Evolutionary conservation across 495 filamentous ascomycete genomes (phyloP).

Genomic region (Aspergillus heteromorphus): DNA sequence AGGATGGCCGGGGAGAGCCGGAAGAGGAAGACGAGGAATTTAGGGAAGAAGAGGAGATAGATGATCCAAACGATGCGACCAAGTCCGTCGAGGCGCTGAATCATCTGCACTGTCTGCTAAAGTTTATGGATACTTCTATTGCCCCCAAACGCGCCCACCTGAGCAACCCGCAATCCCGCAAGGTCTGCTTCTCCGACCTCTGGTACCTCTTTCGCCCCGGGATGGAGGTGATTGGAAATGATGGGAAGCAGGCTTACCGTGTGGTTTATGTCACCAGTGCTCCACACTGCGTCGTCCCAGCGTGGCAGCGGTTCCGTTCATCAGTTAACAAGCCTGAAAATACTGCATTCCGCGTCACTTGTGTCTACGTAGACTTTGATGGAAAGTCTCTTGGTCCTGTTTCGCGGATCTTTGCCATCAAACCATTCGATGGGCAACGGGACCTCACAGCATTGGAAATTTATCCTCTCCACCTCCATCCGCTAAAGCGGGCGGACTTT

Average conservation of each 20-base stretch:
- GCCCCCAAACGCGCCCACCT: not conserved
- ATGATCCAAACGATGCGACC: not conserved
- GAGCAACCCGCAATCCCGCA: conserved; percentile 5
- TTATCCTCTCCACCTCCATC: conserved; percentile 28
- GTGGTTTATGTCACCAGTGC: conserved; percentile 19
- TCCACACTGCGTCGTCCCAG: conserved; percentile 5
- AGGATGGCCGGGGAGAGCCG: not conserved
- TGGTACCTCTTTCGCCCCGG: conserved; percentile 38
- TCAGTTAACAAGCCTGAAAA: conserved; percentile 5
- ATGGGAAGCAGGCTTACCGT: conserved; percentile 22
- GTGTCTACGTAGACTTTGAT: conserved; percentile 40
- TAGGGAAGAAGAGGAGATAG: too few relatives aligned
- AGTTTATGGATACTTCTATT: not conserved
- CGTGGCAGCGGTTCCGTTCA: conserved; percentile 8
- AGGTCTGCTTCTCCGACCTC: conserved; percentile 32
- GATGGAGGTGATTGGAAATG: conserved; percentile 20
- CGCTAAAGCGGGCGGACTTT: conserved; percentile 6
- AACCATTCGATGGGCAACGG: conserved; percentile 31
- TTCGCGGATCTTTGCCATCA: conserved; percentile 16
- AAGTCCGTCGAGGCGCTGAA: not conserved
- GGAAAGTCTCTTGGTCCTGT: conserved; percentile 34
- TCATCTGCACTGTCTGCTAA: not conserved
- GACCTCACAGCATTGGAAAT: conserved; percentile 27
- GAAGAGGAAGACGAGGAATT: not conserved
- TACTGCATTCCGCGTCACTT: conserved; percentile 10